Conservation (phyloP, 1,139 yeast species). For the Scheffersomyces titani region DNA sequence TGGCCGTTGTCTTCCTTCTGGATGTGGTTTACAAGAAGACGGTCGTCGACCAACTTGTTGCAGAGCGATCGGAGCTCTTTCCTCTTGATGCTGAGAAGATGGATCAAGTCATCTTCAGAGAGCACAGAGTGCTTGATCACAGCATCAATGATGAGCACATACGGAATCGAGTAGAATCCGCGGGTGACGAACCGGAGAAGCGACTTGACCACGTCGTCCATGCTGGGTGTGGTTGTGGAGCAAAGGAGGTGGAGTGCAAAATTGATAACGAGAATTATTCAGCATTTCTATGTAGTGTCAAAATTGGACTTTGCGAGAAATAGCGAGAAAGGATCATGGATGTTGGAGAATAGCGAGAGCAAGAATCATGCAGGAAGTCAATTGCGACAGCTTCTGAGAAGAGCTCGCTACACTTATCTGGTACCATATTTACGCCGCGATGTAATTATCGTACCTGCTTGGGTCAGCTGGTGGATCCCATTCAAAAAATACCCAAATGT, state of each 20-base stretch:
- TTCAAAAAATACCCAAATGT: background rate
- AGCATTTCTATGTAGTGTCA: background rate
- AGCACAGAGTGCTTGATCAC: conserved; percentile 86
- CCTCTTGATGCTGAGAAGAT: conserved; percentile 77
- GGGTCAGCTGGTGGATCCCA: background rate
- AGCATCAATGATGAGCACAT: conserved; percentile 84
- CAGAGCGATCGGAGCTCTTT: conserved; percentile 86
- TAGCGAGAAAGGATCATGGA: background rate
- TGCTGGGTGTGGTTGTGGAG: conserved; percentile 7
- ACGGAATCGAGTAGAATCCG: conserved; percentile 85
- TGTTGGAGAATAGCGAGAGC: background rate
- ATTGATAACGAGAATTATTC: background rate
- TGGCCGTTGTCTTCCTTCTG: conserved; percentile 74
- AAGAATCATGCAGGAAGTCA: background rate
- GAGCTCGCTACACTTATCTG: background rate
- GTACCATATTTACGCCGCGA: background rate
- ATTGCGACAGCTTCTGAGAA: background rate
- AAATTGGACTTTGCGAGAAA: background rate
- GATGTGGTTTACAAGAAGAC: conserved; percentile 63
- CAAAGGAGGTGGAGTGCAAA: background rate
- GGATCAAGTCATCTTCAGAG: conserved; percentile 90
- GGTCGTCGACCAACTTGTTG: conserved; percentile 80
- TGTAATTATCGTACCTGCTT: background rate
- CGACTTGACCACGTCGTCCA: conserved; percentile 48
- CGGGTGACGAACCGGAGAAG: conserved; percentile 65